Evolutionary conservation across 2,329 filamentous ascomycete species (phyloP), one percentile per base, ranked within the genome.

Genomic region (Aspergillus pseudoglaucus): DNA sequence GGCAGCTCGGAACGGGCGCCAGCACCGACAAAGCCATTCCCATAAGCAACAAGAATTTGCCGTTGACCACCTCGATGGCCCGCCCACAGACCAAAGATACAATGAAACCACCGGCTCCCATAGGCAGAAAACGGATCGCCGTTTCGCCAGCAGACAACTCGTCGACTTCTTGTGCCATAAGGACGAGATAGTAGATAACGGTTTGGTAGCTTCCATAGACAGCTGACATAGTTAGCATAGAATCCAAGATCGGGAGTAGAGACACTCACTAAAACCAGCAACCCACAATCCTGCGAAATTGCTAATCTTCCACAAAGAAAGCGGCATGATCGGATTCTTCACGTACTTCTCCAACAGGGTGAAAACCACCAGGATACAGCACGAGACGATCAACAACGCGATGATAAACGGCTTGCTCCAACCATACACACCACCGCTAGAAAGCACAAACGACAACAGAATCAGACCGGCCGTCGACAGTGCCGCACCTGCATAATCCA

Each of bases 271-370:
- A 47, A 74, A 74, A 1, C 71, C 71, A 12, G 69, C 64, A 20
- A 75, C 60, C 72, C 72, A 75, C 0, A 75, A 57, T 3, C 68
- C 69, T 5, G 70, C 71, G 47, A 75, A 75, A 50, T 75, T 75
- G 22, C 64, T 64, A 15, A 74, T 63, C 42, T 70, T 74, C 72
- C 72, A 75, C 6, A 75, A 51, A 0, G 67, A 70, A 1, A 75
- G 55, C 0, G 72, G 72, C 72, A 75, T 75, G 46, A 75, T 68
- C 1, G 72, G 71, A 44, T 74, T 73, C 12, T 60, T 50, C 17
- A 72, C 66, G 45, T 71, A 73, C 52, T 72, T 74, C 55, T 75
- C 70, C 7, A 71, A 60, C 27, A 64, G 60, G 1, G 62, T 61
- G 40, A 74, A 75, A 5, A 61, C 55, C 4, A 60, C 62, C 2